These are phyloP conservation scores for Groenewaldozyma sp. DNA, from an alignment of 1,139 yeast genomes.

Conservation along the genomic window DNA sequence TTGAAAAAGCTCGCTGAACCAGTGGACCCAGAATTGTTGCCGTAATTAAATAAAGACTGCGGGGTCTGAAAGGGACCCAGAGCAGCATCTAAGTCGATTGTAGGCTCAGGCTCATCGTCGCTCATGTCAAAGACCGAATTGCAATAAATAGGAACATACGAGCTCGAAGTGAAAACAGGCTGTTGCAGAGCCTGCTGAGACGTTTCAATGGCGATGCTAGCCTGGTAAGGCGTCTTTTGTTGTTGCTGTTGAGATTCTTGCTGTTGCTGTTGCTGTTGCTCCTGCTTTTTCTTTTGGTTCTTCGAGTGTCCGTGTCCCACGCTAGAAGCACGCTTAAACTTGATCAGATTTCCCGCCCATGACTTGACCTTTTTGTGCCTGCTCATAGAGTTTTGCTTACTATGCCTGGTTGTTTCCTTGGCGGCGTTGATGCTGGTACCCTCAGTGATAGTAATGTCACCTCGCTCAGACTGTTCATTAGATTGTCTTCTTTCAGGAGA, in stretches of 20 bases:
- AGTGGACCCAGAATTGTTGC: constrained; percentile 10
- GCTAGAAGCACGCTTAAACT: constrained; percentile 12
- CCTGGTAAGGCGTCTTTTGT: background rate
- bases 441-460: too few relatives aligned
- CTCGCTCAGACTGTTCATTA: too few relatives aligned
- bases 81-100: constrained; percentile 29
- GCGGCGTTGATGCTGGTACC: background rate
- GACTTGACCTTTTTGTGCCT: constrained; percentile 21
- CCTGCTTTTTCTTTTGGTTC: constrained; percentile 1
- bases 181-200: background rate
- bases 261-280: background rate
- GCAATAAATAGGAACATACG: constrained; percentile 8
- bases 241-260: background rate
- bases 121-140: constrained; percentile 2
- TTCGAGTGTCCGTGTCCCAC: constrained; percentile 1
- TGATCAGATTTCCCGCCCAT: constrained; percentile 22
- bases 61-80: constrained; percentile 20
- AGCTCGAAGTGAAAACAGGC: constrained; percentile 8
- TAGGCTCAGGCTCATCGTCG: constrained; percentile 13
- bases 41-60: constrained; percentile 1
- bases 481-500: too few relatives aligned
- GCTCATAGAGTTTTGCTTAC: constrained; percentile 6
- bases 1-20: too few relatives aligned
- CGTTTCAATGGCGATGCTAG: background rate
- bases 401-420: constrained; percentile 2